phyloP scores from a whole-genome alignment of 768 basidiomycete species.

The Russula sp. region DNA sequence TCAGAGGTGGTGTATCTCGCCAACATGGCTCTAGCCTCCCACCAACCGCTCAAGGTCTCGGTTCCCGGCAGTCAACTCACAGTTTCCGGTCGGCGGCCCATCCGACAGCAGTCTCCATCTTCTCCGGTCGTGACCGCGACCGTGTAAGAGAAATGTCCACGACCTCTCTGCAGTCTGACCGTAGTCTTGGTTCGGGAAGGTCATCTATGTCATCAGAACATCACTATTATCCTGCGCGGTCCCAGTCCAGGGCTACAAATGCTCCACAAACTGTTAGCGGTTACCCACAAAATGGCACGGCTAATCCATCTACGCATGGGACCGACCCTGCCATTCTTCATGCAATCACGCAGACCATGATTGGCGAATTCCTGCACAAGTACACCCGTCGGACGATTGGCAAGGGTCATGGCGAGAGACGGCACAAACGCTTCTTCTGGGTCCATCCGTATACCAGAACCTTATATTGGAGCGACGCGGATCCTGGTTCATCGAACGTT shows the following conservation, averaged over 20 bases:
- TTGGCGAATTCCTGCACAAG: slow-evolving; percentile 97
- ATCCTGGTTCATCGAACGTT: slow-evolving; percentile 84
- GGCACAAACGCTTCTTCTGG: slow-evolving; percentile 98
- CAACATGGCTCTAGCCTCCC: slow-evolving; percentile 73
- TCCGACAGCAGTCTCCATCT: slow-evolving; percentile 38
- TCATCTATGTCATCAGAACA: slow-evolving; percentile 81
- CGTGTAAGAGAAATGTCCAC: slow-evolving; percentile 55
- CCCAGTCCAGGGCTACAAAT: slow-evolving; percentile 29
- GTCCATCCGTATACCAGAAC: slow-evolving; percentile 99
- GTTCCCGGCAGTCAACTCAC: slow-evolving; percentile 68
- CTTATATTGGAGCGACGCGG: slow-evolving; percentile 91
- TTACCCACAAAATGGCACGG: slow-evolving; percentile 22
- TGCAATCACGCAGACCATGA: slow-evolving; percentile 99
- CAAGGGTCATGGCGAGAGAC: slow-evolving; percentile 81
- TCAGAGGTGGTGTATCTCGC: slow-evolving; percentile 47
- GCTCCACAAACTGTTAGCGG: slow-evolving; percentile 42
- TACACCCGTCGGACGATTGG: slow-evolving; percentile 88
- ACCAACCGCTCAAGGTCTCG: slow-evolving; percentile 55
- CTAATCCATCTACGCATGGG: slow-evolving; percentile 14
- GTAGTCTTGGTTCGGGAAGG: slow-evolving; percentile 61
- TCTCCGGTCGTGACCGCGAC: slow-evolving; percentile 35
- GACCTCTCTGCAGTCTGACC: slow-evolving; percentile 63
- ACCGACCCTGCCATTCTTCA: slow-evolving; percentile 92
- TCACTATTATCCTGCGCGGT: slow-evolving; percentile 40
- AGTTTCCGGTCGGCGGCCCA: slow-evolving; percentile 75